A percentile compares a stretch with the other conserved stretches of the same genome.
Evolutionary conservation across 345 rosid genomes (phyloP).

Genomic region (Heritiera fomes): DNA sequence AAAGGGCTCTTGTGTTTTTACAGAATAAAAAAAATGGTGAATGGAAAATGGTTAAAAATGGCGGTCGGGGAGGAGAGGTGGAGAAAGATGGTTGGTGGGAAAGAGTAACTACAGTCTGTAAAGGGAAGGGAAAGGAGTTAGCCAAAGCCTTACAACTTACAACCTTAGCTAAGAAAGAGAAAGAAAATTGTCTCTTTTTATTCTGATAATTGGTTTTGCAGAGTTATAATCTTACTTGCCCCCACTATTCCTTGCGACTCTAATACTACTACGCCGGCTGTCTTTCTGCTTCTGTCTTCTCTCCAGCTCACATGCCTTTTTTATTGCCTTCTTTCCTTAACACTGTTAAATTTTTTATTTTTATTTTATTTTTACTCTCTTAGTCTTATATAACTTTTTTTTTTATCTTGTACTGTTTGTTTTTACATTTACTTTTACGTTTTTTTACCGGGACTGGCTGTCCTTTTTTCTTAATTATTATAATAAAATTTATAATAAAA

Average conservation of each 20-base stretch:
- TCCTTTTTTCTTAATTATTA: not conserved
- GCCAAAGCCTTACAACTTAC: not conserved
- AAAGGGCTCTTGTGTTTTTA: rapidly evolving
- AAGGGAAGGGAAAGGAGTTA: conserved; percentile 21
- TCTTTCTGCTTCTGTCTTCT: not conserved
- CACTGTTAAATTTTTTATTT: not conserved
- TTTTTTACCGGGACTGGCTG: not conserved
- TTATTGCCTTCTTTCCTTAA: not conserved
- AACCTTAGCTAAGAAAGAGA: not conserved
- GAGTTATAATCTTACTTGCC: not conserved
- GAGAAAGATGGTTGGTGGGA: conserved; percentile 37
- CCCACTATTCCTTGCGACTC: not conserved
- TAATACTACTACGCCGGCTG: no score
- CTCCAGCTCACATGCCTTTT: not conserved
- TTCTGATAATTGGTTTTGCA: not conserved
- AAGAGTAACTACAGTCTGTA: conserved; percentile 52
- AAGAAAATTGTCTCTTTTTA: not conserved
- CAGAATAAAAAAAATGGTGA: not conserved
- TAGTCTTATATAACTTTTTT: no score
- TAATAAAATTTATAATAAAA: no score
- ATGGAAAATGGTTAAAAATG: conserved; percentile 36
- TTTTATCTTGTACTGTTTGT: not conserved
- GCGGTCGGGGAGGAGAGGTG: conserved; percentile 30
- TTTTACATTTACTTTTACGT: no score
- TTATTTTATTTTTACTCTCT: not conserved